Evolutionary conservation across 2,329 filamentous ascomycete species (phyloP).

Genomic region (Harringtonia lauricola): DNA sequence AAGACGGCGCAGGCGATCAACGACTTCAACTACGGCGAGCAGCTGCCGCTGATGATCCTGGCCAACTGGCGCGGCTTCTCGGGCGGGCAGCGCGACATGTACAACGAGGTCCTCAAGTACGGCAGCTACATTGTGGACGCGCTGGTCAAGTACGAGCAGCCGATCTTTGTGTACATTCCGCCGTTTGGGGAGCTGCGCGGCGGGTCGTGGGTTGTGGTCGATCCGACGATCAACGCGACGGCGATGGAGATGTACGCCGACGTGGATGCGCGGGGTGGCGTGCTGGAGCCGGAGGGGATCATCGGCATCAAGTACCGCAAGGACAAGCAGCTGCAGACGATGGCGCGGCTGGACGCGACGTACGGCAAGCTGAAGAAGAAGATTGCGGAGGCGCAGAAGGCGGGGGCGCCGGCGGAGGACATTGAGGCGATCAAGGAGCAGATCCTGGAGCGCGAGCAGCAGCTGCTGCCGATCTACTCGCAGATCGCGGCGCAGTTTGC

Average conservation of each 20-base stretch:
- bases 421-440: slow-evolving; percentile 69
- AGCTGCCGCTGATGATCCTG: slow-evolving; percentile 96
- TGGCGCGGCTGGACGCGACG: slow-evolving; percentile 80
- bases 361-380: slow-evolving; percentile 80
- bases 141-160: slow-evolving; percentile 96
- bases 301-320: slow-evolving; percentile 97
- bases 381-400: slow-evolving; percentile 42
- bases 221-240: slow-evolving; percentile 93
- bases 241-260: slow-evolving; percentile 99
- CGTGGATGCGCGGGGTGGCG: slow-evolving; percentile 86
- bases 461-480: slow-evolving; percentile 81
- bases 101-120: slow-evolving; percentile 99
- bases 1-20: slow-evolving; percentile 98
- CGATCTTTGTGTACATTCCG: slow-evolving; percentile 97
- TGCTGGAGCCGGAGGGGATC: slow-evolving; percentile 95
- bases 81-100: slow-evolving; percentile 98
- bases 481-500: slow-evolving; percentile 97
- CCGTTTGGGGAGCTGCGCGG: slow-evolving; percentile 93
- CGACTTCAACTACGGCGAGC: slow-evolving; percentile 98
- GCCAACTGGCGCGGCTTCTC: slow-evolving; percentile 99
- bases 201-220: slow-evolving; percentile 98
- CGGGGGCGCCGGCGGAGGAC: slow-evolving; percentile 60
- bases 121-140: slow-evolving; percentile 98
- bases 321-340: slow-evolving; percentile 94
- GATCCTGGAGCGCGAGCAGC: slow-evolving; percentile 77